phyloP scores from a whole-genome alignment of 2,329 filamentous ascomycete species.

The Xylariaceae sp. region DNA sequence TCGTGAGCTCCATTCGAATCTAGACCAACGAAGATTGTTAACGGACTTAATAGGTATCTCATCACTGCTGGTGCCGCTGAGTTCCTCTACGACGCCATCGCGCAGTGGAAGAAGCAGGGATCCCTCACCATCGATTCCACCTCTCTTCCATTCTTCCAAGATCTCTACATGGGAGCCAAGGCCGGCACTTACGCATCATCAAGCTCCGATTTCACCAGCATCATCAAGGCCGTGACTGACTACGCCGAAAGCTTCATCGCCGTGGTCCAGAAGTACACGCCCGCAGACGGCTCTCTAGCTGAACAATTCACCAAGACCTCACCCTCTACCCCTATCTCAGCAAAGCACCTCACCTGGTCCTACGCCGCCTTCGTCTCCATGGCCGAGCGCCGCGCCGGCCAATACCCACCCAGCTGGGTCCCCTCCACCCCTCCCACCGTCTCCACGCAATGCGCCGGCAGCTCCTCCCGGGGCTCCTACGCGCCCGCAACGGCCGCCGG shows the following conservation, averaged over 20 bases:
- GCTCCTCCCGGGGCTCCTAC: conserved; percentile 31
- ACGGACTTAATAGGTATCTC: conserved; percentile 35
- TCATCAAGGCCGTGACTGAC: conserved; percentile 42
- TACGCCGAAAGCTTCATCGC: conserved; percentile 53
- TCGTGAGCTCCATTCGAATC: background rate
- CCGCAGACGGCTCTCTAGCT: conserved; percentile 41
- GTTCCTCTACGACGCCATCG: conserved; percentile 52
- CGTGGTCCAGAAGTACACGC: conserved; percentile 44
- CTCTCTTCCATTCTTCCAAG: conserved; percentile 52
- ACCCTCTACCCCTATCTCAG: conserved; percentile 38
- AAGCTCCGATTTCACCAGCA: conserved; percentile 34
- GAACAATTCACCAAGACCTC: conserved; percentile 45
- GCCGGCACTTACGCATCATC: conserved; percentile 44
- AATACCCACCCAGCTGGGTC: conserved; percentile 31
- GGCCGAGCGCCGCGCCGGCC: conserved; percentile 35
- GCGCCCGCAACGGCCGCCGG: conserved; percentile 34
- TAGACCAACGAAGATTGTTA: background rate
- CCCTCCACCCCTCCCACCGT: conserved; percentile 21
- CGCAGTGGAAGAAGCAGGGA: conserved; percentile 46
- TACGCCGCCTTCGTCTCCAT: conserved; percentile 57
- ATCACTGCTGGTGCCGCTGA: conserved; percentile 53
- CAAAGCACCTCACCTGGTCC: conserved; percentile 61
- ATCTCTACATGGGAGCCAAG: conserved; percentile 43
- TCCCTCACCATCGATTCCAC: conserved; percentile 44
- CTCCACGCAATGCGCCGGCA: conserved; percentile 27